A percentile compares a stretch with the other conserved stretches of the same genome.
Evolutionary conservation across 805 yeast species (phyloP).

Genomic region (Starmerella geochares): DNA sequence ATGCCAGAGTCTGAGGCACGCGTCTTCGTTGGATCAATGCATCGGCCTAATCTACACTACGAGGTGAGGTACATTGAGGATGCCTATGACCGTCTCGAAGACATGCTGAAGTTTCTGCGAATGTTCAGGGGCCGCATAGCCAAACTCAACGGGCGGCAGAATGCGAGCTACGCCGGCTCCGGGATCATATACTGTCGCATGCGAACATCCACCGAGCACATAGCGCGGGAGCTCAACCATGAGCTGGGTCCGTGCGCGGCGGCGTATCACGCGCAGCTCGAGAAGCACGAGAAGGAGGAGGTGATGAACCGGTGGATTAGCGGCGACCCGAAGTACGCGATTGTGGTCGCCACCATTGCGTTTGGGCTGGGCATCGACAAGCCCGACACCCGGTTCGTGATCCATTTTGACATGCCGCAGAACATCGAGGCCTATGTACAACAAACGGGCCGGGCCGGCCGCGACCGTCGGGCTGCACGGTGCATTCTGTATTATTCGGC

Average conservation of each 20-base stretch:
- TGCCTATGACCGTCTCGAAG: slow-evolving; percentile 20
- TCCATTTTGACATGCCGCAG: slow-evolving; percentile 79
- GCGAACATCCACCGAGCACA: slow-evolving; percentile 70
- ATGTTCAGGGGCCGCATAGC: slow-evolving; percentile 21
- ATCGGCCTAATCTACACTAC: slow-evolving; percentile 74
- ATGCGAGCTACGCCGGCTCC: slow-evolving; percentile 25
- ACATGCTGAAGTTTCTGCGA: slow-evolving; percentile 22
- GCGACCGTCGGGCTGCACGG: slow-evolving; percentile 78
- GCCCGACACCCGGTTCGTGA: slow-evolving; percentile 85
- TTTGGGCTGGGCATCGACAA: slow-evolving; percentile 99
- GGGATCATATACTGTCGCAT: slow-evolving; percentile 94
- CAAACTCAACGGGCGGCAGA: slow-evolving; percentile 4
- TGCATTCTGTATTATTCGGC: slow-evolving; percentile 63
- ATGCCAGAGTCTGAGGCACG: slow-evolving; percentile 37
- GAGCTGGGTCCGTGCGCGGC: slow-evolving; percentile 54
- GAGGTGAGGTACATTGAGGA: slow-evolving; percentile 54
- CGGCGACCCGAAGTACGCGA: slow-evolving; percentile 43
- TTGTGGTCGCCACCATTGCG: slow-evolving; percentile 94
- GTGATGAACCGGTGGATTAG: slow-evolving; percentile 73
- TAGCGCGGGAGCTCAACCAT: slow-evolving; percentile 49
- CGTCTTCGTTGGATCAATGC: slow-evolving; percentile 75
- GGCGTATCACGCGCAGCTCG: slow-evolving; percentile 87
- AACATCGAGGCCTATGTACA: slow-evolving; percentile 93
- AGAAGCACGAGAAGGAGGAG: slow-evolving; percentile 45
- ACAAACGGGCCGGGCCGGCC: slow-evolving; percentile 96